Conservation (phyloP, 176 grass and related monocot species). For the Paspalum vaginatum region DNA sequence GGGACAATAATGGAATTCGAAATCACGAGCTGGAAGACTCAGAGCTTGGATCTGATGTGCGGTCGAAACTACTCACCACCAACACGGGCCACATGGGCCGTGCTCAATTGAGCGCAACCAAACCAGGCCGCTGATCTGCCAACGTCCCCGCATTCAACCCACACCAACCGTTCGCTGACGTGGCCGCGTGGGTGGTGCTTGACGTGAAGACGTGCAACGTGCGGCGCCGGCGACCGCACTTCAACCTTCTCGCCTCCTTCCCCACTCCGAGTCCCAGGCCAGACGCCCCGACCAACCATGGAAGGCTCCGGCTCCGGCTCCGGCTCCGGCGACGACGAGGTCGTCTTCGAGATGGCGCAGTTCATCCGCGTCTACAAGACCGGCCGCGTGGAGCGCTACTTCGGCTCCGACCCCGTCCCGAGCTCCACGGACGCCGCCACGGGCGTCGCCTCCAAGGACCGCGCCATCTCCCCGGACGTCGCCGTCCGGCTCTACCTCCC, state of each 20-base stretch:
- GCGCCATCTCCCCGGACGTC: slow-evolving; percentile 32
- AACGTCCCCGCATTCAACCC: slow-evolving; percentile 2
- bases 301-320: slow-evolving; percentile 27
- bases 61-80: too few relatives aligned
- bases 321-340: slow-evolving; percentile 45
- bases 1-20: not conserved
- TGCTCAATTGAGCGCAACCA: slow-evolving; percentile 1
- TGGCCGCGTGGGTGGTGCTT: not conserved
- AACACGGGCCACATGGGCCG: slow-evolving; percentile 36
- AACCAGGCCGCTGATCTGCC: slow-evolving; percentile 10
- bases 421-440: slow-evolving; percentile 39
- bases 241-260: not conserved
- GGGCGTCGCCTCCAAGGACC: slow-evolving; percentile 60
- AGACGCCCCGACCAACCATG: slow-evolving; percentile 6
- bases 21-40: not conserved
- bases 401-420: slow-evolving; percentile 50
- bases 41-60: not conserved
- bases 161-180: not conserved
- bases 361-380: slow-evolving; percentile 63
- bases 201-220: not conserved
- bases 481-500: slow-evolving; percentile 65
- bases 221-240: not conserved
- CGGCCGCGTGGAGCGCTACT: slow-evolving; percentile 56
- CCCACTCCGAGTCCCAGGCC: not conserved
- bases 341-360: slow-evolving; percentile 51